These are phyloP conservation scores for Mycena chlorophos DNA, from an alignment of 768 basidiomycete species.

Conservation along the genomic window DNA sequence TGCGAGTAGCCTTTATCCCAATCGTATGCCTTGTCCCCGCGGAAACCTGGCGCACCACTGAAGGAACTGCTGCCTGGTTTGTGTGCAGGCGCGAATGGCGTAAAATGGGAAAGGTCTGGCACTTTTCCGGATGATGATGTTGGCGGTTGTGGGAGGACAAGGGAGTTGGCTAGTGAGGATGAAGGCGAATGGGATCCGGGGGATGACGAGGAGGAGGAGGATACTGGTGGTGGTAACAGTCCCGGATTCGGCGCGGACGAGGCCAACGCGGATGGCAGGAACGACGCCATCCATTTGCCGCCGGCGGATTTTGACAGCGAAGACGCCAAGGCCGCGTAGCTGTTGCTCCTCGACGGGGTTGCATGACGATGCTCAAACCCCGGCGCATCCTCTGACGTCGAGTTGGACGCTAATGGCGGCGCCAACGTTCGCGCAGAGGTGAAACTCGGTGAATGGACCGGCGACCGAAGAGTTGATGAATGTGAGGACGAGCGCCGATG, in stretches of 20 bases:
- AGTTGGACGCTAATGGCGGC: slow-evolving; percentile 15
- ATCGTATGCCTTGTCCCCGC: slow-evolving; percentile 52
- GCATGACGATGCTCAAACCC: slow-evolving; percentile 9
- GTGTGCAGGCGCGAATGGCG: slow-evolving; percentile 52
- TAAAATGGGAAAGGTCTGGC: slow-evolving; percentile 20
- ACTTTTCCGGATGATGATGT: background rate
- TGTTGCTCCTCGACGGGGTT: slow-evolving; percentile 9
- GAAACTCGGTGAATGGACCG: slow-evolving; percentile 19
- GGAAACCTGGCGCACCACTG: slow-evolving; percentile 77
- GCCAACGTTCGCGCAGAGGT: slow-evolving; percentile 10
- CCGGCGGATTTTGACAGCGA: slow-evolving; percentile 19
- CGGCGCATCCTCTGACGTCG: slow-evolving; percentile 16
- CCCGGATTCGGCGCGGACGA: slow-evolving; percentile 7
- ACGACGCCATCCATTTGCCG: slow-evolving; percentile 21
- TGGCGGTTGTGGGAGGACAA: slow-evolving; percentile 7
- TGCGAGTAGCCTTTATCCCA: slow-evolving; percentile 72
- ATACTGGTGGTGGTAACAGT: slow-evolving; percentile 14
- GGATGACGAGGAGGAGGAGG: slow-evolving; percentile 6
- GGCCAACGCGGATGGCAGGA: slow-evolving; percentile 19
- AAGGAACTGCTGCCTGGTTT: slow-evolving; percentile 38
- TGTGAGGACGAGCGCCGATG: slow-evolving; percentile 19
- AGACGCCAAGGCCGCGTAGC: slow-evolving; percentile 14
- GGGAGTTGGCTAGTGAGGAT: slow-evolving; percentile 16
- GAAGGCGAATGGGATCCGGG: slow-evolving; percentile 1
- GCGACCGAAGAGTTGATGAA: slow-evolving; percentile 14